Evolutionary conservation across 768 basidiomycete species (phyloP).

Genomic region (Mrakia blollopis): DNA sequence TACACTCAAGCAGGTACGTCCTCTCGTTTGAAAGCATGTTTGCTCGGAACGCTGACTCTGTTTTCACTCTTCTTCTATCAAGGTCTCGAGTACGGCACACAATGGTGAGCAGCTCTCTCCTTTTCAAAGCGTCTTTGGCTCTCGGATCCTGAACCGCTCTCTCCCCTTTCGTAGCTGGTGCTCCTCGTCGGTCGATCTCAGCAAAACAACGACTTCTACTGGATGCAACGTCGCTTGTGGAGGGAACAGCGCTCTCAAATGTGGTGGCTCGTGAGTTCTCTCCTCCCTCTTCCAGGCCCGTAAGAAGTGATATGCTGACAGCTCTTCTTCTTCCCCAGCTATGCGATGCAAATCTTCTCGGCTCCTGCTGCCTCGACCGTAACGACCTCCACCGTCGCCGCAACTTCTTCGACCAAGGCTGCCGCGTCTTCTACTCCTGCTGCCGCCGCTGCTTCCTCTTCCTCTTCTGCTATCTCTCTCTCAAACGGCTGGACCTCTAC

Average conservation of each 20-base stretch:
- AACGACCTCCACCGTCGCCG: not conserved
- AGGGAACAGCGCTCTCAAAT: not conserved
- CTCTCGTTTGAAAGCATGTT: not conserved
- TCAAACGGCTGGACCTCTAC: not conserved
- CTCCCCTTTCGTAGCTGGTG: not conserved
- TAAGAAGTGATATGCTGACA: too few relatives aligned
- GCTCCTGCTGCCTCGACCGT: not conserved
- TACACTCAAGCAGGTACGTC: conserved; percentile 1
- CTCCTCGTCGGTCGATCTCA: not conserved
- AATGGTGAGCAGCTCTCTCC: not conserved
- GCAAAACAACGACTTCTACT: not conserved
- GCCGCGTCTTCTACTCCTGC: not conserved
- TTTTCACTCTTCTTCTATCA: not conserved
- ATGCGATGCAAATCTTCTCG: not conserved
- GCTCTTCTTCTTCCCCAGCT: too few relatives aligned
- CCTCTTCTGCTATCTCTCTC: not conserved
- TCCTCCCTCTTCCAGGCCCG: too few relatives aligned
- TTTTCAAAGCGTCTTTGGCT: not conserved
- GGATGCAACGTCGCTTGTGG: not conserved
- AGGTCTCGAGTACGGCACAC: not conserved
- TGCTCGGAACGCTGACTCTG: not conserved
- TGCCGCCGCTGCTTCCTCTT: not conserved
- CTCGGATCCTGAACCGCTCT: not conserved
- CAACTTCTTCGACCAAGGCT: not conserved
- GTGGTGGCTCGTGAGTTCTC: not conserved